phyloP scores from a whole-genome alignment of 331 rosid genomes.

The Malus hybrid region DNA sequence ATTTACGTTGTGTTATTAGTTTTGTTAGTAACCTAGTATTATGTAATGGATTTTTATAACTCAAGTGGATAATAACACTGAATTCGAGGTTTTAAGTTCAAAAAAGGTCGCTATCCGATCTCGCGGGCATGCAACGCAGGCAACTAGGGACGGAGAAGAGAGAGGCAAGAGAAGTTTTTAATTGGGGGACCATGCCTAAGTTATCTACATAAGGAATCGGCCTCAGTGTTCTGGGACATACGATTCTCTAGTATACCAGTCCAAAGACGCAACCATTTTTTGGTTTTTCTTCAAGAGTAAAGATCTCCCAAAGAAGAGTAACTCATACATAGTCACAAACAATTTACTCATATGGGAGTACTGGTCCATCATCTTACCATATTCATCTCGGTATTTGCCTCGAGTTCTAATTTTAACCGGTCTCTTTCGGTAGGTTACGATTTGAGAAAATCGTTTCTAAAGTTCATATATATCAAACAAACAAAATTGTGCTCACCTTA shows the following conservation, averaged over 20 bases:
- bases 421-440: too few relatives aligned
- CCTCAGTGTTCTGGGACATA: conserved; percentile 6
- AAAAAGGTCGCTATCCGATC: not conserved
- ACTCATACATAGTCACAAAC: conserved; percentile 6
- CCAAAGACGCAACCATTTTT: conserved; percentile 45
- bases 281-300: conserved; percentile 16
- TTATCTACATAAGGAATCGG: conserved; percentile 23
- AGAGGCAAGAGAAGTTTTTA: not conserved
- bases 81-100: too few relatives aligned
- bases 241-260: conserved; percentile 20
- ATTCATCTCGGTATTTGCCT: too few relatives aligned
- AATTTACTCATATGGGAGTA: not conserved
- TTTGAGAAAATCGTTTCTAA: too few relatives aligned
- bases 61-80: not conserved
- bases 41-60: too few relatives aligned
- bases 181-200: conserved; percentile 29
- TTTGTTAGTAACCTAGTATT: not conserved
- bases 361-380: too few relatives aligned
- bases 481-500: too few relatives aligned
- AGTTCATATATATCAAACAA: too few relatives aligned
- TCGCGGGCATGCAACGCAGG: not conserved
- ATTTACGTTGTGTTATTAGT: not conserved
- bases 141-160: not conserved
- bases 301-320: conserved; percentile 1
- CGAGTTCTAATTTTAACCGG: too few relatives aligned